Evolutionary conservation across 352 stramenopile genomes (phyloP).

Genomic region (Phytopythium helicoides): DNA sequence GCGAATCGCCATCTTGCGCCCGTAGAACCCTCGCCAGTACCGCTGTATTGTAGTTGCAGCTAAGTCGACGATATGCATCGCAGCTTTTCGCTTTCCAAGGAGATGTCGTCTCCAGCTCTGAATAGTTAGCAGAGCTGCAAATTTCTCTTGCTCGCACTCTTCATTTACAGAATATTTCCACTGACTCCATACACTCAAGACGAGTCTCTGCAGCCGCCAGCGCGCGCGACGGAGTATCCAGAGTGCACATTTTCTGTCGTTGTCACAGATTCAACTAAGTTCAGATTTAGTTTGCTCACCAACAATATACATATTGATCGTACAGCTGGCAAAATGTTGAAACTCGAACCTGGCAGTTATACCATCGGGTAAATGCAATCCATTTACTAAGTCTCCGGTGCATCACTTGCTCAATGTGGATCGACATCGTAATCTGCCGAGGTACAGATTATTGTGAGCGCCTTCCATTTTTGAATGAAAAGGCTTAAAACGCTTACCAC

Average conservation of each 20-base stretch:
- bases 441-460: background rate
- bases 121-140: constrained; percentile 44
- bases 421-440: too few relatives aligned
- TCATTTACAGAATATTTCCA: constrained; percentile 23
- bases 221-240: constrained; percentile 40
- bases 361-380: constrained; percentile 14
- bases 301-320: too few relatives aligned
- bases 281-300: too few relatives aligned
- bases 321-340: constrained; percentile 51
- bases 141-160: constrained; percentile 30
- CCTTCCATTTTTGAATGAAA: too few relatives aligned
- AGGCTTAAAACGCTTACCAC: constrained; percentile 15
- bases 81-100: constrained; percentile 20
- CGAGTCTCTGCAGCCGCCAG: constrained; percentile 14
- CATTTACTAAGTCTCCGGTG: constrained; percentile 26
- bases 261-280: too few relatives aligned
- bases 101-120: constrained; percentile 50
- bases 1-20: constrained; percentile 39
- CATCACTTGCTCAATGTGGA: too few relatives aligned
- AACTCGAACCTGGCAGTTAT: constrained; percentile 22
- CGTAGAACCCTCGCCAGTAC: constrained; percentile 48
- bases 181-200: constrained; percentile 24
- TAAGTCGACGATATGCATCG: constrained; percentile 21
- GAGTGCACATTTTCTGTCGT: constrained; percentile 47
- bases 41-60: constrained; percentile 36